Percentiles rank a stretch among this genome's conserved stretches.
These are phyloP conservation scores for Epichloe uncinata DNA, from an alignment of 2,329 filamentous ascomycete species.

Conservation along the genomic window DNA sequence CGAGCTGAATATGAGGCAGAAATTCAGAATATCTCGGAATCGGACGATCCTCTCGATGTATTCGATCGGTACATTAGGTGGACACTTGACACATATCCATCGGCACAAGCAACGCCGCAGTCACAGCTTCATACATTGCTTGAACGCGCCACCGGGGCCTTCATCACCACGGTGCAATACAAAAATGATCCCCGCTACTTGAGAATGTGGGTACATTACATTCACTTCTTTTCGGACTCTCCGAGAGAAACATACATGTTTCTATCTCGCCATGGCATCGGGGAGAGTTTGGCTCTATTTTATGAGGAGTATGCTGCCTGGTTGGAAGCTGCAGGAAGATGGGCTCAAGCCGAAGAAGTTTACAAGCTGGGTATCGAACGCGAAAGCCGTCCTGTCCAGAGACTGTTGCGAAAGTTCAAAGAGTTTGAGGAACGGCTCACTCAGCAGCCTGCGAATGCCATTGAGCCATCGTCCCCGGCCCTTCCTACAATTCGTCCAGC, in stretches of 20 bases:
- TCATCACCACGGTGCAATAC: slow-evolving; percentile 76
- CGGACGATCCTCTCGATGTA: slow-evolving; percentile 87
- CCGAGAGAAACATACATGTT: slow-evolving; percentile 89
- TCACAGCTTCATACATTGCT: slow-evolving; percentile 83
- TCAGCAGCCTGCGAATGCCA: slow-evolving; percentile 45
- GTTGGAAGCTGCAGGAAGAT: slow-evolving; percentile 73
- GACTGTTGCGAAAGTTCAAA: slow-evolving; percentile 76
- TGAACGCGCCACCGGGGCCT: slow-evolving; percentile 83
- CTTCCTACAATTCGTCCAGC: slow-evolving; percentile 72
- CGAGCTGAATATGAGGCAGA: slow-evolving; percentile 80
- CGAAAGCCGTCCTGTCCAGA: slow-evolving; percentile 69
- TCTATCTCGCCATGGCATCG: slow-evolving; percentile 75
- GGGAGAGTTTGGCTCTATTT: slow-evolving; percentile 75
- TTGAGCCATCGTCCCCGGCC: slow-evolving; percentile 72
- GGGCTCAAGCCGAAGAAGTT: slow-evolving; percentile 87
- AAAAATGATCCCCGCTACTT: slow-evolving; percentile 91
- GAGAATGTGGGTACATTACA: slow-evolving; percentile 88
- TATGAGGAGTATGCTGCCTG: slow-evolving; percentile 96
- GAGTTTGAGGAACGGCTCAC: slow-evolving; percentile 75
- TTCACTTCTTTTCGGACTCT: slow-evolving; percentile 82
- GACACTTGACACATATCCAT: slow-evolving; percentile 91
- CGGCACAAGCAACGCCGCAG: slow-evolving; percentile 78
- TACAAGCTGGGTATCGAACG: slow-evolving; percentile 81
- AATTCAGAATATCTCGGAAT: slow-evolving; percentile 63
- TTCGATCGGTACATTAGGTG: slow-evolving; percentile 96